These are phyloP conservation scores for Plasmodium reichenowi DNA, from an alignment of 169 alveolate species.

Conservation along the genomic window DNA sequence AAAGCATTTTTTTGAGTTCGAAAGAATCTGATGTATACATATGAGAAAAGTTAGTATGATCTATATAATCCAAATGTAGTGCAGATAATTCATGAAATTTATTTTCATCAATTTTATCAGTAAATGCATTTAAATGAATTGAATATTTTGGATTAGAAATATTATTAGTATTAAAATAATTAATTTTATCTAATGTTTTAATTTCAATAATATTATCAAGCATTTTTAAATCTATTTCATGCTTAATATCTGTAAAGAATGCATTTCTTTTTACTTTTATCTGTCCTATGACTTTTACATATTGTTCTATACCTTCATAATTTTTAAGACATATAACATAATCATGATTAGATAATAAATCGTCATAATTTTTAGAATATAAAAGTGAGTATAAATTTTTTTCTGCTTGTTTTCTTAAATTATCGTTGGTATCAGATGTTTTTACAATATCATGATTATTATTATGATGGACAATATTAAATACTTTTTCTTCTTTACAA, in stretches of 20 bases:
- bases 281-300: slow-evolving; percentile 69
- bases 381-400: slow-evolving; percentile 49
- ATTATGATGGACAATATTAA: background rate
- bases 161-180: slow-evolving; percentile 27
- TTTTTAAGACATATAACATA: slow-evolving; percentile 44
- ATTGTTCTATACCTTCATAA: slow-evolving; percentile 55
- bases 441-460: slow-evolving; percentile 4
- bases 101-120: slow-evolving; percentile 65
- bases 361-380: slow-evolving; percentile 62
- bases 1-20: slow-evolving; percentile 59
- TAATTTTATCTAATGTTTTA: slow-evolving; percentile 28
- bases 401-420: slow-evolving; percentile 17
- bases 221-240: slow-evolving; percentile 53
- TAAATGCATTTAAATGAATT: slow-evolving; percentile 70
- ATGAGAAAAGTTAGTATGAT: slow-evolving; percentile 59
- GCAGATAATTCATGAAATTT: slow-evolving; percentile 68
- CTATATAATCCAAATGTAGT: slow-evolving; percentile 65
- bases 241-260: slow-evolving; percentile 41
- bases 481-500: slow-evolving; percentile 37
- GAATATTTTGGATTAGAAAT: slow-evolving; percentile 33
- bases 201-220: slow-evolving; percentile 39
- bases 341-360: slow-evolving; percentile 23
- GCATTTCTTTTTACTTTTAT: slow-evolving; percentile 61
- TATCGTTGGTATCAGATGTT: slow-evolving; percentile 25
- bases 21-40: slow-evolving; percentile 44